A percentile compares a stretch with the other conserved stretches of the same genome.
phyloP scores from a whole-genome alignment of 2,329 filamentous ascomycete species.

The Blumeria hordei region DNA sequence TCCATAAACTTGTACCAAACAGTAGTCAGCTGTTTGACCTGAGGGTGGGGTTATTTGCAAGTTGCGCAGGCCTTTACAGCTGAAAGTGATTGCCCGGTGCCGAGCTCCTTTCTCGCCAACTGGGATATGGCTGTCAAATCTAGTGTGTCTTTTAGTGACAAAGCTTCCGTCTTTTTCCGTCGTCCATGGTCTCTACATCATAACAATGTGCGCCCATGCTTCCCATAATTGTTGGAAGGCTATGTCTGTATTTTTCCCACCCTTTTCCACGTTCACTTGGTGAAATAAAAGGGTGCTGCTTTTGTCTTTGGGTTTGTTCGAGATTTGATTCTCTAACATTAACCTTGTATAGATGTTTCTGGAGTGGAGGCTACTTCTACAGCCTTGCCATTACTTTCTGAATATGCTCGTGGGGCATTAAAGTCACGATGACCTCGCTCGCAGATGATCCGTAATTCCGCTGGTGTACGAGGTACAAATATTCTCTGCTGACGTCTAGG shows the following conservation, averaged over 20 bases:
- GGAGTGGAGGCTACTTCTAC: neutral
- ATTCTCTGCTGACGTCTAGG: neutral
- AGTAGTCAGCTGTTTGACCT: too few relatives aligned
- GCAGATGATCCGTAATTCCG: neutral
- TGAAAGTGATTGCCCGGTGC: too few relatives aligned
- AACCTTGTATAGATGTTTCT: neutral
- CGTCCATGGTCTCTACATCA: neutral
- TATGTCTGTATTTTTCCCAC: neutral
- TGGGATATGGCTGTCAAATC: too few relatives aligned
- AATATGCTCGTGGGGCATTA: neutral
- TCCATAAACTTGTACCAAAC: too few relatives aligned
- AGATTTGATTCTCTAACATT: neutral
- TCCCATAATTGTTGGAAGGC: neutral
- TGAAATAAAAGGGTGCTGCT: neutral
- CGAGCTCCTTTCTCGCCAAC: too few relatives aligned
- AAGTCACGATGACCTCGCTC: neutral
- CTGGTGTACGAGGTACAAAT: neutral
- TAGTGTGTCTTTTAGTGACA: too few relatives aligned
- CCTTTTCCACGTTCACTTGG: neutral
- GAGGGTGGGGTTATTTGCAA: too few relatives aligned
- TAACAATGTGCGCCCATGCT: neutral
- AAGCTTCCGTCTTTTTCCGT: neutral
- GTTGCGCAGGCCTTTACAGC: too few relatives aligned
- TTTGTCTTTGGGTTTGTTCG: neutral
- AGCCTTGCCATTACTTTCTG: neutral